phyloP scores from a whole-genome alignment of 2,329 filamentous ascomycete species.

The Diaporthe sp. region DNA sequence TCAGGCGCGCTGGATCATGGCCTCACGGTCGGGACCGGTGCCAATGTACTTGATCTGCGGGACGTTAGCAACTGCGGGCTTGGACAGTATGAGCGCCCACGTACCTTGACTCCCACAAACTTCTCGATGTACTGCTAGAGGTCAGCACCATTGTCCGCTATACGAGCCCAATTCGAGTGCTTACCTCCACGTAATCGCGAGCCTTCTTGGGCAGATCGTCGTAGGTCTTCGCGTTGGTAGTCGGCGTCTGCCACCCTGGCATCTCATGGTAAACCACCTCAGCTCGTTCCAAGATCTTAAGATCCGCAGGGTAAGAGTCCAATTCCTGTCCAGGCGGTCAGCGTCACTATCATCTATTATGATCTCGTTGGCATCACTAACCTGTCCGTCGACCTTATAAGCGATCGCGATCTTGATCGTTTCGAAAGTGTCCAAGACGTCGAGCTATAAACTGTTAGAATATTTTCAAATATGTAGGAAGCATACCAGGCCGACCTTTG shows the following conservation, averaged over 20 bases:
- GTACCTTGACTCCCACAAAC: constrained; percentile 65
- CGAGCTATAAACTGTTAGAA: constrained; percentile 66
- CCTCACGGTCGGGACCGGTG: constrained; percentile 72
- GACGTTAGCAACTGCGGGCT: neutral
- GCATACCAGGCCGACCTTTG: constrained; percentile 55
- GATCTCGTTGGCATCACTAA: neutral
- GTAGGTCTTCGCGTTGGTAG: constrained; percentile 67
- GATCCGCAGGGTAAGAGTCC: constrained; percentile 74
- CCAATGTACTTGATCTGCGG: constrained; percentile 69
- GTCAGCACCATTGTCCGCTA: neutral
- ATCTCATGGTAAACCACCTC: constrained; percentile 76
- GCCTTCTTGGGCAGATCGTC: constrained; percentile 69
- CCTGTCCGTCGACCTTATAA: constrained; percentile 67
- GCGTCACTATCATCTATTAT: neutral
- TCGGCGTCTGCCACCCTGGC: constrained; percentile 75
- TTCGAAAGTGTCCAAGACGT: constrained; percentile 78
- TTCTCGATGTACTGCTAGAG: constrained; percentile 64
- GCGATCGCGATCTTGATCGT: constrained; percentile 80
- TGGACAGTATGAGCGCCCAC: neutral
- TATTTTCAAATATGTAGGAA: constrained; percentile 66
- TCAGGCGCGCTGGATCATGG: constrained; percentile 60
- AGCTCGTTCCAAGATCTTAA: constrained; percentile 65
- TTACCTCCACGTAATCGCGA: constrained; percentile 61
- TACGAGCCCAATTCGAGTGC: neutral
- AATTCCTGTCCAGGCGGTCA: constrained; percentile 52